phyloP scores from a whole-genome alignment of 1,284 basidiomycete species.

The Puccinia coronata region DNA sequence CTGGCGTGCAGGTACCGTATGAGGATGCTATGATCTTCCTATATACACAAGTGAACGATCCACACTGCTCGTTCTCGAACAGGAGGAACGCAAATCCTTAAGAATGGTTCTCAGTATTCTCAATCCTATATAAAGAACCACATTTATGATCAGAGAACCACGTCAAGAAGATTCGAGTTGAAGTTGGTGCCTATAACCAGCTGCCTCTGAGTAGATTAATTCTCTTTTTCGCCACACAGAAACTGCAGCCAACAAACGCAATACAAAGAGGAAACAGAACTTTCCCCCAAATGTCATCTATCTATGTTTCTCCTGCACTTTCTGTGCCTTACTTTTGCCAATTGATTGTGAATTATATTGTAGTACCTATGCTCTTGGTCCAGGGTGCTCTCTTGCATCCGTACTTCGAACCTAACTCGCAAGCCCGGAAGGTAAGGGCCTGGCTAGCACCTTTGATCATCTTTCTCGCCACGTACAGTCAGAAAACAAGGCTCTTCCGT shows the following conservation, averaged over 20 bases:
- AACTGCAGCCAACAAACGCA: not conserved
- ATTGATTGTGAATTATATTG: slow-evolving; percentile 5
- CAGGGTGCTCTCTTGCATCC: slow-evolving; percentile 45
- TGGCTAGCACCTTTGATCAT: slow-evolving; percentile 28
- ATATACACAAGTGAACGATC: not conserved
- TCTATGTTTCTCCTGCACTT: not conserved
- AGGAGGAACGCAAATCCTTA: not conserved
- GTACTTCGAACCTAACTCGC: slow-evolving; percentile 30
- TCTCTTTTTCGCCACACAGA: not conserved
- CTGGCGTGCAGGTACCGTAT: not conserved
- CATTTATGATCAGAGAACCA: not conserved
- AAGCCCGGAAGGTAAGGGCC: slow-evolving; percentile 10
- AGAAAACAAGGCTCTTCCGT: slow-evolving; percentile 26
- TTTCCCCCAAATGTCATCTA: not conserved
- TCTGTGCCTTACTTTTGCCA: not conserved
- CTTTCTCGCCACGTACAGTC: slow-evolving; percentile 5
- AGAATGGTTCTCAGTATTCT: not conserved
- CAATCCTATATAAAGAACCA: not conserved
- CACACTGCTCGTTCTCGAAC: not conserved
- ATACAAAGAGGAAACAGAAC: not conserved
- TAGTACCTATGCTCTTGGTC: slow-evolving; percentile 17
- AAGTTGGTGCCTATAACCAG: not conserved
- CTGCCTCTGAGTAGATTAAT: not conserved
- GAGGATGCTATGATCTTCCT: not conserved
- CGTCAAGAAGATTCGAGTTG: too few relatives aligned